Conservation (phyloP, 2,329 filamentous ascomycete genomes). For the Tolypocladium album region DNA sequence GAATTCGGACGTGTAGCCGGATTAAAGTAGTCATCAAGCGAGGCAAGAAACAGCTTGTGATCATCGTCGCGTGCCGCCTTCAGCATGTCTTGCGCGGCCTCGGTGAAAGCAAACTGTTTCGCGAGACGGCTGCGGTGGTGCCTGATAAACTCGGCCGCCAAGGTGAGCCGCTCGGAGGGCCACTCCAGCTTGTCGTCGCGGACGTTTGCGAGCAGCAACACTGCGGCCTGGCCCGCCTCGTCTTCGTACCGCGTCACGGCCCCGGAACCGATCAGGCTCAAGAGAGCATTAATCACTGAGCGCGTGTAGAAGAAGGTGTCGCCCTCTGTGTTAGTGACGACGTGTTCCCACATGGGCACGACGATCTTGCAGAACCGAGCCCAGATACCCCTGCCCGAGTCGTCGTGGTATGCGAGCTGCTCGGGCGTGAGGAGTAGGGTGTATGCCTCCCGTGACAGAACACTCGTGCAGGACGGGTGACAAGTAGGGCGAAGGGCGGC, state of each 20-base stretch:
- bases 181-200: not conserved
- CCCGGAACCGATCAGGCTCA: not conserved
- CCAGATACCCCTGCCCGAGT: slow-evolving; percentile 11
- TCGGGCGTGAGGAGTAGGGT: slow-evolving; percentile 12
- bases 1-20: not conserved
- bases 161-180: not conserved
- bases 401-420: slow-evolving; percentile 10
- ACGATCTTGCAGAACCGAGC: slow-evolving; percentile 12
- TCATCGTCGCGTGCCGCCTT: not conserved
- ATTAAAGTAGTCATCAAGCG: not conserved
- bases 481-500: slow-evolving; percentile 2
- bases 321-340: not conserved
- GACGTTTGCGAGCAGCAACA: slow-evolving; percentile 1
- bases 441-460: slow-evolving; percentile 6
- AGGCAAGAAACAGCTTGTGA: not conserved
- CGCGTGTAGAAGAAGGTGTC: not conserved
- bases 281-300: not conserved
- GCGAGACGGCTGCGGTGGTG: not conserved
- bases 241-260: not conserved
- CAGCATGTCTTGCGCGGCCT: not conserved
- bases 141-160: not conserved
- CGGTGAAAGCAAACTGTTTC: not conserved
- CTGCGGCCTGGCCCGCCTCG: not conserved
- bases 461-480: slow-evolving; percentile 13
- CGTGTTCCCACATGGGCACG: not conserved